Evolutionary conservation across 2,329 filamentous ascomycete genomes (phyloP).

Genomic region (Rutstroemia sp.): DNA sequence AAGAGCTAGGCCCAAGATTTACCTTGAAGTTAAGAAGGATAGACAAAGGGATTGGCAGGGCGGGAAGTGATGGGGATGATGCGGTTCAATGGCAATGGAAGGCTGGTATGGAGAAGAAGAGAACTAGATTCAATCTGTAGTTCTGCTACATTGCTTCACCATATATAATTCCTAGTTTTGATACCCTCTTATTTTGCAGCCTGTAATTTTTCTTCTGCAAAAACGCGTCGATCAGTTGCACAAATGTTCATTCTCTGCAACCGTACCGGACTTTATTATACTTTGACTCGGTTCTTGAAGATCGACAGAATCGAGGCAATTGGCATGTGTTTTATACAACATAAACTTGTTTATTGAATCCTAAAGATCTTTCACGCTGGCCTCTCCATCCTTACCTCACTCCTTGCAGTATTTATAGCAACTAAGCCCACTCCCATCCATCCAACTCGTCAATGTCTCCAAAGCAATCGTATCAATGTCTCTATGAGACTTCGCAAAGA

Average conservation of each 20-base stretch:
- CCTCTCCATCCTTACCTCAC: neutral
- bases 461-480: constrained; percentile 16
- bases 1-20: constrained; percentile 80
- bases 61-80: constrained; percentile 48
- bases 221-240: too few species aligned
- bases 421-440: neutral
- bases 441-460: constrained; percentile 14
- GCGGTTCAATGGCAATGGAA: constrained; percentile 83
- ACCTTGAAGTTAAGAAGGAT: constrained; percentile 85
- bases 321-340: too few species aligned
- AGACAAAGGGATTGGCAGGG: constrained; percentile 75
- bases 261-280: neutral
- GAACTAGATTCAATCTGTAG: constrained; percentile 90
- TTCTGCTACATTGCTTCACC: neutral
- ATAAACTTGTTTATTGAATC: neutral
- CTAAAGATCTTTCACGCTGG: neutral
- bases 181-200: constrained; percentile 12
- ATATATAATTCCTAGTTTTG: constrained; percentile 23
- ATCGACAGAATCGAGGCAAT: too few species aligned
- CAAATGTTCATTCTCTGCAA: too few species aligned
- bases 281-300: neutral
- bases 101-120: constrained; percentile 84
- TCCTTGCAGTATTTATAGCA: neutral
- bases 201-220: too few species aligned
- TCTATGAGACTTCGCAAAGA: constrained; percentile 25